Evolutionary conservation across 2,329 filamentous ascomycete genomes (phyloP).

Genomic region (Byssoonygena ceratinophila): DNA sequence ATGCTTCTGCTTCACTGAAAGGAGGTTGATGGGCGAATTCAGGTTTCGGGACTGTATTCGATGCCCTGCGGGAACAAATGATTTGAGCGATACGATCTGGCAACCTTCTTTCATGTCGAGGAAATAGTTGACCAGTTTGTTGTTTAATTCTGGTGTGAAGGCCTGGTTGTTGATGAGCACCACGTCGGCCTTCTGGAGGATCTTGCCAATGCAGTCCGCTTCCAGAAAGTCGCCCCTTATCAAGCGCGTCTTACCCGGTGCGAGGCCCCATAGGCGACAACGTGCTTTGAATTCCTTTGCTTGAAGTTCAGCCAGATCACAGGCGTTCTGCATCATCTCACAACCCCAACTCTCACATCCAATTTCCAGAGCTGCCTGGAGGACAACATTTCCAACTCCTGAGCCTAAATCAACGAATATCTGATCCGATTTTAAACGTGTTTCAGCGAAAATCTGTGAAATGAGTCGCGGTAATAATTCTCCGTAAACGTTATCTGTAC

Average conservation of each 20-base stretch:
- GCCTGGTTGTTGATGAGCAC: slow-evolving; percentile 97
- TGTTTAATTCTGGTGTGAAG: slow-evolving; percentile 79
- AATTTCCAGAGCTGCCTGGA: slow-evolving; percentile 86
- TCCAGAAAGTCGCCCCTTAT: slow-evolving; percentile 75
- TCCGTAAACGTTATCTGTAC: slow-evolving; percentile 88
- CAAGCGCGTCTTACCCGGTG: slow-evolving; percentile 66
- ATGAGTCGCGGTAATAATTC: slow-evolving; percentile 80
- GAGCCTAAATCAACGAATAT: slow-evolving; percentile 93
- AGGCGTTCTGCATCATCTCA: slow-evolving; percentile 89
- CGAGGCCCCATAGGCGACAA: slow-evolving; percentile 79
- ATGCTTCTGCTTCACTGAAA: slow-evolving; percentile 62
- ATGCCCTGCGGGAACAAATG: slow-evolving; percentile 72
- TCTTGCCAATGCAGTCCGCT: slow-evolving; percentile 57
- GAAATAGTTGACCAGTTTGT: slow-evolving; percentile 75
- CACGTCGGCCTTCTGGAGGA: slow-evolving; percentile 79
- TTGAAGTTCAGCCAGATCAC: slow-evolving; percentile 69
- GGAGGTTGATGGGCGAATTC: slow-evolving; percentile 69
- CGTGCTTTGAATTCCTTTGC: slow-evolving; percentile 73
- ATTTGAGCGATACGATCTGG: slow-evolving; percentile 82
- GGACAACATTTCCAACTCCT: slow-evolving; percentile 87
- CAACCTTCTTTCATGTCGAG: slow-evolving; percentile 85
- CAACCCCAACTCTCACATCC: slow-evolving; percentile 94
- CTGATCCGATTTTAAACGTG: slow-evolving; percentile 66
- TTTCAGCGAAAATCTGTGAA: slow-evolving; percentile 67
- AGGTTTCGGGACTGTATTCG: slow-evolving; percentile 63